phyloP scores from a whole-genome alignment of 805 yeast species.

The Zygotorulaspora florentina region DNA sequence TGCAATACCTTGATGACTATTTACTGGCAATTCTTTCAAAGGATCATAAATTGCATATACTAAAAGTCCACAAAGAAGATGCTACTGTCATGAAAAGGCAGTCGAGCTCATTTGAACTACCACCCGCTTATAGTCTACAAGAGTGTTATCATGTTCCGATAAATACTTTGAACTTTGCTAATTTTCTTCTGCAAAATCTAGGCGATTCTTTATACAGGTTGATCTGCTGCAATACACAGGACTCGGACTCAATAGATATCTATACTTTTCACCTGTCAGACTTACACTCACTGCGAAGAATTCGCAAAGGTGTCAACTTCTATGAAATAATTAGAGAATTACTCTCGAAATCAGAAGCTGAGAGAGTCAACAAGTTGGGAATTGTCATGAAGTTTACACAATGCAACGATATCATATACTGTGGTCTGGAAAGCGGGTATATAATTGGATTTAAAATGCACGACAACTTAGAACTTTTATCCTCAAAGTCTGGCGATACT shows the following conservation, averaged over 20 bases:
- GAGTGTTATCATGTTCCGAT: conserved; percentile 27
- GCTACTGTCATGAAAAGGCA: not conserved
- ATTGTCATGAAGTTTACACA: conserved; percentile 28
- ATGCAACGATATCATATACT: conserved; percentile 16
- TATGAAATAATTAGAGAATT: conserved; percentile 10
- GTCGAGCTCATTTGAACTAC: not conserved
- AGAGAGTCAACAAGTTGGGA: conserved; percentile 27
- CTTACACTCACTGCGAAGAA: conserved; percentile 23
- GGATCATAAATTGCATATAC: conserved; percentile 27
- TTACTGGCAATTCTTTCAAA: conserved; percentile 22
- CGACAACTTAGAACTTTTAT: not conserved
- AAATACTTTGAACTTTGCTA: conserved; percentile 34
- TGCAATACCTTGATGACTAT: conserved; percentile 13
- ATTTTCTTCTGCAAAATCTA: conserved; percentile 17
- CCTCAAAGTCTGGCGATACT: not conserved
- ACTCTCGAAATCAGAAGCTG: conserved; percentile 1
- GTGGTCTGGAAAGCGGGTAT: conserved; percentile 32
- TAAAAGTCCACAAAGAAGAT: conserved; percentile 3
- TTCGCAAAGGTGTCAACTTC: conserved; percentile 21
- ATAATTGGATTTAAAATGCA: conserved; percentile 25
- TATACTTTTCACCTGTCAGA: conserved; percentile 22
- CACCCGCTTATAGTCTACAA: not conserved
- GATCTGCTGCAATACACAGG: conserved; percentile 30
- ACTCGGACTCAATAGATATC: conserved; percentile 30
- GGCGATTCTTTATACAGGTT: conserved; percentile 14